A percentile compares a stretch with the other conserved stretches of the same genome.
These are phyloP conservation scores for Nakazawaea laoshanensis DNA, from an alignment of 805 yeast genomes.

Conservation along the genomic window DNA sequence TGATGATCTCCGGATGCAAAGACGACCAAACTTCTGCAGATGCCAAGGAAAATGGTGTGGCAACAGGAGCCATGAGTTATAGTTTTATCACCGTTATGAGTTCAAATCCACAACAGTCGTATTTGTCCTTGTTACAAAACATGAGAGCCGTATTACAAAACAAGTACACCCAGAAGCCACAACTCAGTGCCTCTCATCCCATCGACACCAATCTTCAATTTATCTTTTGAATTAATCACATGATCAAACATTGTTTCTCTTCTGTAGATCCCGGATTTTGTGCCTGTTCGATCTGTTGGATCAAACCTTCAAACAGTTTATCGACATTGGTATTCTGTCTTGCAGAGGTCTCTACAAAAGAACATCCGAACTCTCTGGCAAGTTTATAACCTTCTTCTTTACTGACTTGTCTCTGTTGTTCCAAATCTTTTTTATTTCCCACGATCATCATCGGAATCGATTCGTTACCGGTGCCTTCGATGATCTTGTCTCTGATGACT, in stretches of 20 bases:
- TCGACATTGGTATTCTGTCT: constrained; percentile 35
- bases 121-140: constrained; percentile 59
- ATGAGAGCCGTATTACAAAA: constrained; percentile 53
- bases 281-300: constrained; percentile 52
- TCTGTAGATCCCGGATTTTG: constrained; percentile 41
- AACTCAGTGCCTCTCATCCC: constrained; percentile 75
- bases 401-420: constrained; percentile 47
- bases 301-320: constrained; percentile 50
- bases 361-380: constrained; percentile 34
- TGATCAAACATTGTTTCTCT: constrained; percentile 39
- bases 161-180: constrained; percentile 78
- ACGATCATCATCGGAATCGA: constrained; percentile 38
- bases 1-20: constrained; percentile 64
- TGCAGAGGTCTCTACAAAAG: constrained; percentile 41
- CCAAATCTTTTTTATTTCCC: constrained; percentile 48
- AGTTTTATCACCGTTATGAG: constrained; percentile 55
- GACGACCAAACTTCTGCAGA: constrained; percentile 70
- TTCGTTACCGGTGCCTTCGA: constrained; percentile 52
- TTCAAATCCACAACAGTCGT: constrained; percentile 56
- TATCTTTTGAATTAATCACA: constrained; percentile 26
- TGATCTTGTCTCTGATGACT: constrained; percentile 73
- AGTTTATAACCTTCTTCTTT: constrained; percentile 39
- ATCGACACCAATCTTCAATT: constrained; percentile 45
- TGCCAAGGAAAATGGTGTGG: constrained; percentile 51
- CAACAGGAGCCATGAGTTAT: constrained; percentile 75